Conservation (phyloP, 2,329 filamentous ascomycete genomes). For the Diaporthe vaccinii region DNA sequence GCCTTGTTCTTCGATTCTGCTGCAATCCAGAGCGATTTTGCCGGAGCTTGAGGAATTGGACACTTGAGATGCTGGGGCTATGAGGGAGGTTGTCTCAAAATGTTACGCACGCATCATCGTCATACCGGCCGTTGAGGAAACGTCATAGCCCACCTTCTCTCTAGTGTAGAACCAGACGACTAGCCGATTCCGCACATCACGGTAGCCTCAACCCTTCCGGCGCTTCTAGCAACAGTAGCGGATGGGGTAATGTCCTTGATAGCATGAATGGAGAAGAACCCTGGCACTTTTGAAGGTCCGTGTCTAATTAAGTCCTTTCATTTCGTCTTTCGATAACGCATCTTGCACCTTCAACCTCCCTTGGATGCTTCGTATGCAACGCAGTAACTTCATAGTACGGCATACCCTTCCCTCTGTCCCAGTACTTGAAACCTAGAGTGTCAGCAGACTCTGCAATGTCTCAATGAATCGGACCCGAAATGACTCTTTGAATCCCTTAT, state of each 20-base stretch:
- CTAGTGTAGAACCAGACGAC: neutral
- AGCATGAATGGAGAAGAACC: too few relatives aligned
- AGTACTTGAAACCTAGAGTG: too few relatives aligned
- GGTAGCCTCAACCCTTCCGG: neutral
- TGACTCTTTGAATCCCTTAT: slow-evolving; percentile 10
- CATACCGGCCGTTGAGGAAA: neutral
- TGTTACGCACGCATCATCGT: neutral
- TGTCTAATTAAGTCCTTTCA: neutral
- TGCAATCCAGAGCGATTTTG: neutral
- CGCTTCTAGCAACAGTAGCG: neutral
- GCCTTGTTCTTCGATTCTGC: neutral
- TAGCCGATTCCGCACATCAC: neutral
- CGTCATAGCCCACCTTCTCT: neutral
- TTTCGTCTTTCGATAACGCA: too few relatives aligned
- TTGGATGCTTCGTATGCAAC: neutral
- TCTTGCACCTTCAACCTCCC: neutral
- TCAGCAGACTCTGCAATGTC: slow-evolving; percentile 18
- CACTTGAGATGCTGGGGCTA: neutral
- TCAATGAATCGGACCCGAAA: slow-evolving; percentile 19
- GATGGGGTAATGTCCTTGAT: too few relatives aligned
- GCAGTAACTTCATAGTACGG: neutral
- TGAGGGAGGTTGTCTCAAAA: neutral
- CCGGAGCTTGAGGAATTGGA: too few relatives aligned
- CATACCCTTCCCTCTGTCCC: neutral
- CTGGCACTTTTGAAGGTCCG: neutral